Evolutionary conservation across 208 protist species (phyloP).

Genomic region (Balamuthia mandrillaris): DNA sequence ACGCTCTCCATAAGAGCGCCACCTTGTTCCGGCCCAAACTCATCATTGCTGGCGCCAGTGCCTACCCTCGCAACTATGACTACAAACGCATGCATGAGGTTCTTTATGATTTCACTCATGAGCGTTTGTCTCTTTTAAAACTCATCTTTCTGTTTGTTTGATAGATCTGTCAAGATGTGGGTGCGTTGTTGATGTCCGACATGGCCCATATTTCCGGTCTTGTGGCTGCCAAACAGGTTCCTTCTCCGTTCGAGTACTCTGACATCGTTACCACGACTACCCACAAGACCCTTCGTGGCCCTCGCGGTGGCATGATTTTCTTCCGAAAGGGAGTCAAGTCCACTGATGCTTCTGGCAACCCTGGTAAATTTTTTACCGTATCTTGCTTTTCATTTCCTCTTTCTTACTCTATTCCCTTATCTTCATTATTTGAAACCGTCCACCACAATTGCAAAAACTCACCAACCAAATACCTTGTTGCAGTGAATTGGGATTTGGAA

Average conservation of each 20-base stretch:
- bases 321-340: conserved; percentile 53
- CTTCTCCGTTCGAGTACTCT: conserved; percentile 59
- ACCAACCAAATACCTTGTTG: not conserved
- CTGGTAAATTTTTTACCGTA: not conserved
- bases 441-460: not conserved
- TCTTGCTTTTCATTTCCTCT: no score
- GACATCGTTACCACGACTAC: conserved; percentile 73
- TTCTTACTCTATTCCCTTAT: no score
- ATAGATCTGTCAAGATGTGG: conserved; percentile 53
- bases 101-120: not conserved
- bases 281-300: conserved; percentile 70
- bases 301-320: conserved; percentile 65
- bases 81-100: conserved; percentile 59
- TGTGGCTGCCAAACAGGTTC: conserved; percentile 57
- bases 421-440: no score
- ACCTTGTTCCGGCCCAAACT: conserved; percentile 60
- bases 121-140: not conserved
- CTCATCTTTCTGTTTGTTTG: conserved; percentile 38
- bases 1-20: conserved; percentile 53
- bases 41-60: conserved; percentile 64
- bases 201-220: conserved; percentile 72
- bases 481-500: conserved; percentile 52
- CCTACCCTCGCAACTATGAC: conserved; percentile 65
- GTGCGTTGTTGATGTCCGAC: conserved; percentile 55
- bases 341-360: not conserved